A percentile compares a stretch with the other conserved stretches of the same genome.
Evolutionary conservation across 192 early-diverging fungal species (phyloP).

Genomic region (Umbelopsis ramanniana): DNA sequence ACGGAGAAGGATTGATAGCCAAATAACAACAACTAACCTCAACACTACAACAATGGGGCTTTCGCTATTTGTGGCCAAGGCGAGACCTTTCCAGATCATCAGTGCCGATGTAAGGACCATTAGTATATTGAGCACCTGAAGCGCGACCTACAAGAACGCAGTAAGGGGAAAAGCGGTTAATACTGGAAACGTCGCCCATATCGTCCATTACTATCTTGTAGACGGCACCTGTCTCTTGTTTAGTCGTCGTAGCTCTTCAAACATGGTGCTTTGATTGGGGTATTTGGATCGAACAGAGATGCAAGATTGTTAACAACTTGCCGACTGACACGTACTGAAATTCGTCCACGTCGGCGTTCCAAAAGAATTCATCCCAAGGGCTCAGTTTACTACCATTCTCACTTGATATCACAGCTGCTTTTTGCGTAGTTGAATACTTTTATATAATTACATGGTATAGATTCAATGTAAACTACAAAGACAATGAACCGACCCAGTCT

Average conservation of each 20-base stretch:
- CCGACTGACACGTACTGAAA: neutral
- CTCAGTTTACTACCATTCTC: too few species aligned
- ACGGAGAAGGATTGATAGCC: neutral
- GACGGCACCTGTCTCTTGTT: conserved; percentile 35
- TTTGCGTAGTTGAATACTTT: conserved; percentile 22
- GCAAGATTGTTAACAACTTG: neutral
- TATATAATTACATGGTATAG: conserved; percentile 26
- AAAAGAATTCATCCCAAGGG: neutral
- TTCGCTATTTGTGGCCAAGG: conserved; percentile 87
- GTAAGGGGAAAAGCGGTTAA: neutral
- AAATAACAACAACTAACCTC: conserved; percentile 51
- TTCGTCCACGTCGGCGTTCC: conserved; percentile 4
- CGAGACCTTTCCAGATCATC: conserved; percentile 95
- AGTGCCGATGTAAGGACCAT: conserved; percentile 91
- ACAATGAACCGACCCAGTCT: conserved; percentile 15
- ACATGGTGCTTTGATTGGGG: conserved; percentile 20
- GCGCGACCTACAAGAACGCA: conserved; percentile 36
- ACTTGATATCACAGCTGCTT: neutral
- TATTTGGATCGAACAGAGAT: neutral
- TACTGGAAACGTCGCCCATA: neutral
- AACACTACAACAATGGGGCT: conserved; percentile 97
- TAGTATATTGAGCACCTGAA: conserved; percentile 86
- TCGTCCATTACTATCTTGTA: neutral
- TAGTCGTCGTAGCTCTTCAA: conserved; percentile 40
- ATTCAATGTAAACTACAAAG: conserved; percentile 22